Conservation (phyloP, 352 stramenopile species). For the Pythium aristosporum region DNA sequence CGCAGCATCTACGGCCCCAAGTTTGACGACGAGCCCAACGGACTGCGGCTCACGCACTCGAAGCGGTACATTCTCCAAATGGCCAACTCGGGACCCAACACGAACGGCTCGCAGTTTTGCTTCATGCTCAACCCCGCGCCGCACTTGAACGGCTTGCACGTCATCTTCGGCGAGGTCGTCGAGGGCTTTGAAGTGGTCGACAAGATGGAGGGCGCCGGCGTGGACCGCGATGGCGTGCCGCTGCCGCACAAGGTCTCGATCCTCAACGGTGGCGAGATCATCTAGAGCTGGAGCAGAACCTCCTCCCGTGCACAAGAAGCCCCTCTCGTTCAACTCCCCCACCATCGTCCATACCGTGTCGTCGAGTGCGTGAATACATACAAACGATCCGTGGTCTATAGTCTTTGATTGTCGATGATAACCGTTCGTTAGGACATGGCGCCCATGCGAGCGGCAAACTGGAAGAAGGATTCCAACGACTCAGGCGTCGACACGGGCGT, state of each 20-base stretch:
- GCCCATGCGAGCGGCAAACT: conserved; percentile 66
- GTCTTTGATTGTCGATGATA: not conserved
- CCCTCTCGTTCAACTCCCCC: too few species aligned
- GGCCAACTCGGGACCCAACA: conserved; percentile 97
- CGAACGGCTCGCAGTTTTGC: conserved; percentile 99
- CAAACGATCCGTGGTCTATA: too few species aligned
- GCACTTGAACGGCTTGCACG: conserved; percentile 81
- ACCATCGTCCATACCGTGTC: too few species aligned
- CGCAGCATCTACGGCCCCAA: conserved; percentile 97
- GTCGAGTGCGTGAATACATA: conserved; percentile 10
- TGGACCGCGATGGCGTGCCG: conserved; percentile 55
- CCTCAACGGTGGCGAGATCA: conserved; percentile 67
- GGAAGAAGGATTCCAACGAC: conserved; percentile 53
- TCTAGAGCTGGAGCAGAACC: conserved; percentile 21
- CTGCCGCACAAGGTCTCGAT: conserved; percentile 78
- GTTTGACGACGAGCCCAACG: conserved; percentile 97
- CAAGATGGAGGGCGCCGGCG: conserved; percentile 74
- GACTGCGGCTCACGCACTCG: conserved; percentile 71
- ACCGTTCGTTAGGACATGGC: conserved; percentile 33
- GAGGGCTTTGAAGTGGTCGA: conserved; percentile 83
- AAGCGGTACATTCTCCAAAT: conserved; percentile 92
- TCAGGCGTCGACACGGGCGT: conserved; percentile 55
- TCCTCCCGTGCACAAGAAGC: too few species aligned
- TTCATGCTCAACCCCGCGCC: conserved; percentile 90
- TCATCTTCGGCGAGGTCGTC: conserved; percentile 85